Evolutionary conservation across 2,329 filamentous ascomycete genomes (phyloP), one percentile per base, ranked within the genome.

Genomic region (Nemania sp.): DNA sequence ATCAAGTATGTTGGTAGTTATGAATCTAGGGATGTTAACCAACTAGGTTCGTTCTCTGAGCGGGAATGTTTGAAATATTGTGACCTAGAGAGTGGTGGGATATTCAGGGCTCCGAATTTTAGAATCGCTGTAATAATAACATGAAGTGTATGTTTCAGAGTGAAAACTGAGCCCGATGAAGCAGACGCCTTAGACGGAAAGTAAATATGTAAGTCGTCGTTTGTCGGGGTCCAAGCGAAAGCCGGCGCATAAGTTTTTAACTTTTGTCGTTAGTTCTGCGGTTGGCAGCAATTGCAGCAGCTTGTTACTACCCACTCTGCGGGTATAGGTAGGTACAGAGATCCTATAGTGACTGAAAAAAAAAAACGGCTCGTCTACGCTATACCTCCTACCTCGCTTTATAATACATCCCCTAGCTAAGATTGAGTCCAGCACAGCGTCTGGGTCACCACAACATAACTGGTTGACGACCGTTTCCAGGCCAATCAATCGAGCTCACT

Each of bases 1-100:
- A 4, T n/a, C n/a, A n/a, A n/a, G n/a, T 32, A 32, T 43, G 4
- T 43, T 5, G 41, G 41, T 47, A 47, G 6, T 26, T 27, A 45
- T n/a, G 26, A 41, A 27, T 62, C 24, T 22, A 24, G 49, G 43
- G 26, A 41, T 32, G 45, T 35, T 32, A 6, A 4, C 2, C 10
- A 18, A 24, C 29, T 32, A 32, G 29, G 29, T 4, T 58, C 41
- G n/a, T 57, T 58, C 41, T 66, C 52, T 47, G 13, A 56, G 62
- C 60, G 38, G n/a, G 62, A 65, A 47, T 45, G 29, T 47, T 29
- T 32, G n/a, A 55, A 20, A 62, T 29, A n/a, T 22, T 62, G n/a
- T 13, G 15, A 15, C 22, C 32, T n/a, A 56, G n/a, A n/a, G n/a
- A 41, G 41, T 18, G 2, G n/a, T 26, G 32, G 13, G n/a, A 52